Base-by-base conservation (phyloP, 2,329 filamentous ascomycete species). In the Colletotrichum siamense region DNA sequence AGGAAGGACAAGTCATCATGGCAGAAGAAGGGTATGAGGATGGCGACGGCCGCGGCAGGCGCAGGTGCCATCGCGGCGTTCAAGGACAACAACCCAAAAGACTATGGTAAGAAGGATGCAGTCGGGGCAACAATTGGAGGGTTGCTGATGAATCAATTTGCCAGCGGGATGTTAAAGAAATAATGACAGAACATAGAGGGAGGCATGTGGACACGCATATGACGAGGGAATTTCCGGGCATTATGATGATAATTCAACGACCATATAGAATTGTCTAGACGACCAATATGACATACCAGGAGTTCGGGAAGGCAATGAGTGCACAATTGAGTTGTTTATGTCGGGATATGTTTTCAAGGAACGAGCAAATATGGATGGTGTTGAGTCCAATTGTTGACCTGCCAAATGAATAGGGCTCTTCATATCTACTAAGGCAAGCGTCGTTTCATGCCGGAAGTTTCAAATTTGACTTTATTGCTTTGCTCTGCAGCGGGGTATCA, bases 1-100 rank as follows among this genome's bases (percentile, higher is more conserved):
- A 62, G 77, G 59, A 76, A 76, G 24, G 73, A 78, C 12, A 76
- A 76, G 66, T 61, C 66, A 9, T 71, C 69, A 4, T 76, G 76
- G 77, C 55, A 66, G 8, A 71, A 70, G 63, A 78, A 78, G 67
- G 76, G 76, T 6, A 69, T 62, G 15, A 68, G 36, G 57, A 62
- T 78, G 34, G 77, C 76, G 1, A 77, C 77, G 15, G 77, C 77
- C 4, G 77, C 77, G 15, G 77, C 76, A 4, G 77, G 77, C 1
- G 77, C 77, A 15, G 77, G 76, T 28, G 77, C 77, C 28, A 70
- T 78, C 8, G 77, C 77, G 24, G 77, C 77, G 10, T 73, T 78
- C 62, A 78, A 76, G 28, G 71, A 73, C 16, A 36, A 66, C 10
- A 26, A 24, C 18, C 61, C 70, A 8, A 70, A 71, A 15, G 68